Conservation (phyloP, 768 basidiomycete genomes). For the Tylopilus cervinicoccineus region DNA sequence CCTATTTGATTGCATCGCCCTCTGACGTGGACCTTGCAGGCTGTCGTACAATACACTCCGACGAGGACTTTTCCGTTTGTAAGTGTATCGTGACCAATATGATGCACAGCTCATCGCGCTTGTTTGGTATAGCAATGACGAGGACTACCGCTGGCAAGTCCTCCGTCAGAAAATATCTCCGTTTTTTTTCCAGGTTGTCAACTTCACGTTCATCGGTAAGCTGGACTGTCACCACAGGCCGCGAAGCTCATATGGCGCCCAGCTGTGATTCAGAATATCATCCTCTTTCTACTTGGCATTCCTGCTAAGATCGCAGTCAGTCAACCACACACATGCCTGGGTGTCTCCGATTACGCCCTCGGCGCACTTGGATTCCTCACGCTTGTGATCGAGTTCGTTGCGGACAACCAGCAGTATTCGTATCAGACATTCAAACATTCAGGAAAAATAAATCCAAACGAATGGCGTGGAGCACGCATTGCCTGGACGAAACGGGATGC, state of each 20-base stretch:
- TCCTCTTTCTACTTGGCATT: slow-evolving; percentile 68
- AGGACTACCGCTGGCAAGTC: slow-evolving; percentile 91
- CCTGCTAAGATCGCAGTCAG: slow-evolving; percentile 54
- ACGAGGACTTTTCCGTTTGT: slow-evolving; percentile 77
- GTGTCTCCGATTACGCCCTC: slow-evolving; percentile 59
- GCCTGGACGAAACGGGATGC: slow-evolving; percentile 63
- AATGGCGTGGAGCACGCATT: slow-evolving; percentile 68
- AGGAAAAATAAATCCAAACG: slow-evolving; percentile 33
- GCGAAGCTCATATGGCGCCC: slow-evolving; percentile 2
- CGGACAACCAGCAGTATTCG: slow-evolving; percentile 91
- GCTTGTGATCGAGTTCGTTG: slow-evolving; percentile 69
- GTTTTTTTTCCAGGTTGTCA: slow-evolving; percentile 57
- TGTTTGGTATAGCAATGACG: slow-evolving; percentile 52
- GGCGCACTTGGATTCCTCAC: slow-evolving; percentile 52
- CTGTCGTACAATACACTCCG: slow-evolving; percentile 81
- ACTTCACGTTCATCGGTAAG: slow-evolving; percentile 64
- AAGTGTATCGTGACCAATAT: slow-evolving; percentile 19
- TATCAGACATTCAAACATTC: slow-evolving; percentile 75
- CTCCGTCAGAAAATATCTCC: slow-evolving; percentile 57
- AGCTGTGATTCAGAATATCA: slow-evolving; percentile 75
- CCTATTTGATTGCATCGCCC: slow-evolving; percentile 9
- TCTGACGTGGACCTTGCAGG: slow-evolving; percentile 34
- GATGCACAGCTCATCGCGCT: neutral
- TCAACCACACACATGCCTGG: slow-evolving; percentile 51
- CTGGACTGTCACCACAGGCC: neutral